Conservation (phyloP, 345 rosid genomes). For the Brassica juncea region DNA sequence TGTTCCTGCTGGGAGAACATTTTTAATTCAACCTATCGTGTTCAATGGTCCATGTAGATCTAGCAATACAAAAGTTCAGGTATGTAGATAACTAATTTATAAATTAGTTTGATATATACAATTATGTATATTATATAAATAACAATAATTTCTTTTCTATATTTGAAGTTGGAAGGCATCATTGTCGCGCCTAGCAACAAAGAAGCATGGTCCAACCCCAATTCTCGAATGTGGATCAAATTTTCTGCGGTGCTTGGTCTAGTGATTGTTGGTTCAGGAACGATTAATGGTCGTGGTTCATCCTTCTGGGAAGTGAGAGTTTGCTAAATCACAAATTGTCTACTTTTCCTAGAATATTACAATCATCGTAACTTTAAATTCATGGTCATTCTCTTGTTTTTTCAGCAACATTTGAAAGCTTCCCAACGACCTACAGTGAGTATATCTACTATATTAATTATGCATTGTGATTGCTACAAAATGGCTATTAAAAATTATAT, state of each 20-base stretch:
- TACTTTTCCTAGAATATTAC: neutral
- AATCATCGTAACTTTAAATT: neutral
- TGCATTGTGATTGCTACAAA: neutral
- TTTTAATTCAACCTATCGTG: conserved; percentile 23
- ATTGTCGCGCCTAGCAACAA: neutral
- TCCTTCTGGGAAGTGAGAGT: neutral
- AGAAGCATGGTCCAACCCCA: neutral
- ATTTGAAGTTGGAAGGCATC: conserved; percentile 31
- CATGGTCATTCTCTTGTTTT: neutral
- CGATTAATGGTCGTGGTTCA: conserved; percentile 2
- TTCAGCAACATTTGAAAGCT: neutral
- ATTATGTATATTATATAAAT: neutral
- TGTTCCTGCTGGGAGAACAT: conserved; percentile 28
- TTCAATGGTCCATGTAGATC: conserved; percentile 33
- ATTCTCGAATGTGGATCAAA: neutral
- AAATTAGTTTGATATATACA: neutral
- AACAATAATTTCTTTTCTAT: neutral
- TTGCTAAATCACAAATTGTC: neutral
- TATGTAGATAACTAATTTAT: neutral
- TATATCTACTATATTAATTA: neutral
- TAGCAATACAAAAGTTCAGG: conserved; percentile 21
- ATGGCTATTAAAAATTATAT: neutral
- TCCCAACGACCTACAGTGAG: neutral
- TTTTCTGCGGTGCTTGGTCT: neutral
- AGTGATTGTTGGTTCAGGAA: conserved; percentile 1